These are phyloP conservation scores for Trichosporon ovoides DNA, from an alignment of 1,284 basidiomycete genomes.

Conservation along the genomic window DNA sequence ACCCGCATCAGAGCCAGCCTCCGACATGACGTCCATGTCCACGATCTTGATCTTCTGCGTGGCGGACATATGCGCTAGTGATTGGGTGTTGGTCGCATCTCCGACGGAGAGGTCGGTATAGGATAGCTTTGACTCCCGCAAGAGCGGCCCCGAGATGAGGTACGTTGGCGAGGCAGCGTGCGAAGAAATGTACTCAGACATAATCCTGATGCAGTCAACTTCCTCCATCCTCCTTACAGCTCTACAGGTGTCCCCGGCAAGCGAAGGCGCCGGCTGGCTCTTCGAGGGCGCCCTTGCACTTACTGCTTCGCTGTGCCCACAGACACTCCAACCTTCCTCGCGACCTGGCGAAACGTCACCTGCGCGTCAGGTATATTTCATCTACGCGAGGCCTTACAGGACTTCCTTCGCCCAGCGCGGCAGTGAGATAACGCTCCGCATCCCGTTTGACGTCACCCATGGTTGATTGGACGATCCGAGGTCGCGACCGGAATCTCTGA, in stretches of 20 bases:
- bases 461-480: neutral
- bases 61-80: constrained; percentile 26
- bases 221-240: too few relatives aligned
- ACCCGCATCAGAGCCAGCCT: constrained; percentile 37
- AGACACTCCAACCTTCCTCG: constrained; percentile 38
- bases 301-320: constrained; percentile 43
- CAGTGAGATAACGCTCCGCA: constrained; percentile 7
- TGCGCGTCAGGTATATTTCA: constrained; percentile 3
- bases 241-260: too few relatives aligned
- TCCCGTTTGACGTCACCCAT: neutral
- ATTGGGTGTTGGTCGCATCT: constrained; percentile 21
- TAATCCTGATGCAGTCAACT: constrained; percentile 18
- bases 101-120: constrained; percentile 19
- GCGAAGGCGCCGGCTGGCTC: too few relatives aligned
- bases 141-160: constrained; percentile 38
- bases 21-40: constrained; percentile 43
- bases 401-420: constrained; percentile 7
- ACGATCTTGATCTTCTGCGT: constrained; percentile 37
- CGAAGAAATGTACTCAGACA: constrained; percentile 23
- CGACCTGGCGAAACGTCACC: constrained; percentile 40
- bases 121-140: constrained; percentile 23
- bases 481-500: too few relatives aligned
- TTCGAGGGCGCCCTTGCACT: constrained; percentile 7
- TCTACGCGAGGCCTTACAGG: constrained; percentile 1
- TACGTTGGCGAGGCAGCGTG: constrained; percentile 32